Conservation (phyloP, 2,329 filamentous ascomycete species). For the Ophiocordyceps camponoti-floridani region DNA sequence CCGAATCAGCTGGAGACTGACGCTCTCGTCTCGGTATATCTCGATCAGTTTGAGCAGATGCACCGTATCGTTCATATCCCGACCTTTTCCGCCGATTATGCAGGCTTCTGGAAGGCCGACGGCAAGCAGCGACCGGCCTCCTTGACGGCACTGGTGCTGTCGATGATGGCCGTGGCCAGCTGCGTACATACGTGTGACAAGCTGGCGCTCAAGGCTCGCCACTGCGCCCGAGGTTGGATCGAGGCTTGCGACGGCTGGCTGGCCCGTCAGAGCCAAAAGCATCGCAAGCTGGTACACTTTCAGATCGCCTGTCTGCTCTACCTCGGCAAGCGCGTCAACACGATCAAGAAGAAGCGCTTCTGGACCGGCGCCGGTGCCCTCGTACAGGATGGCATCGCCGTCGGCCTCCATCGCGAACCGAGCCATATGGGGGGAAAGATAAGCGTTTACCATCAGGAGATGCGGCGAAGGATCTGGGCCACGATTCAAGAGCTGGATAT, state of each 20-base stretch:
- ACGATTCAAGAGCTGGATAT: conserved; percentile 44
- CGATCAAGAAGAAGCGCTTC: conserved; percentile 46
- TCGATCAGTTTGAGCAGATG: conserved; percentile 36
- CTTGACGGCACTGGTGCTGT: conserved; percentile 38
- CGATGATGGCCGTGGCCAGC: conserved; percentile 41
- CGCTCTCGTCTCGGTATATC: conserved; percentile 28
- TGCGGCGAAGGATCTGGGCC: conserved; percentile 42
- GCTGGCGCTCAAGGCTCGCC: conserved; percentile 37
- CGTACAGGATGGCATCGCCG: conserved; percentile 37
- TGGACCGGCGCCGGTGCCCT: conserved; percentile 39
- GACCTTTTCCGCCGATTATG: conserved; percentile 35
- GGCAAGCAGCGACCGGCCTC: conserved; percentile 31
- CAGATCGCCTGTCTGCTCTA: conserved; percentile 42
- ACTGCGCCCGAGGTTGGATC: conserved; percentile 37
- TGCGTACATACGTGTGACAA: conserved; percentile 36
- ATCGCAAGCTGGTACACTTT: conserved; percentile 40
- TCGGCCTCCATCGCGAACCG: conserved; percentile 41
- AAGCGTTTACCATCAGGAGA: conserved; percentile 42
- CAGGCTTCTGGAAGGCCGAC: conserved; percentile 32
- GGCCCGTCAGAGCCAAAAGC: conserved; percentile 39
- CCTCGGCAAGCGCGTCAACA: conserved; percentile 42
- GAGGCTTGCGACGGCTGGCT: conserved; percentile 36
- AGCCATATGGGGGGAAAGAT: conserved; percentile 35
- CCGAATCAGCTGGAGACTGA: conserved; percentile 29
- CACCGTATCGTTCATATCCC: conserved; percentile 41